Evolutionary conservation across 345 rosid genomes (phyloP), one percentile per base, ranked within the genome.

Genomic region (Camelina sativa): DNA sequence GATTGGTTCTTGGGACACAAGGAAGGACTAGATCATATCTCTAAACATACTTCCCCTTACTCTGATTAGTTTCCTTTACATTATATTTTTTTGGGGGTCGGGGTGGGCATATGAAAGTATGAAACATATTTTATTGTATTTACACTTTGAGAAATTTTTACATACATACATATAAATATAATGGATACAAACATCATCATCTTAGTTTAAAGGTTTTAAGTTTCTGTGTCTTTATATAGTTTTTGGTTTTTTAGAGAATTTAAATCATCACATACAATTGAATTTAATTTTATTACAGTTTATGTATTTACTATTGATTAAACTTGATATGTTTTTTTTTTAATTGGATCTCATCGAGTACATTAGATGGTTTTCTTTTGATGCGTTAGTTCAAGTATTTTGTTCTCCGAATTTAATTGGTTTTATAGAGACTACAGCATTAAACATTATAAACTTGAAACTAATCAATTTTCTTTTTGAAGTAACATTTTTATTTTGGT

Each of bases 1-100:
- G 83, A 73, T 80, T 87, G 64, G 75, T 79, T 41, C 82, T 81
- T 35, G 61, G 74, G 32, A 22, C 82, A 50, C 89, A 81, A 66
- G 87, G 83, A 69, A 80, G 64, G 58, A 48, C 35, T 30, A 58
- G 52, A 41, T 38, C 37, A 34, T 67, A 72, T 66, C 73, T 46
- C 51, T 32, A 57, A 65, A 44, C 43, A 65, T 72, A 77, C 16
- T 16, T 67, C 52, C 62, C 62, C 72, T 50, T 12, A 80, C 34
- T 28, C 38, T 44, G 12, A 52, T 28, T 75, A 47, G n/a, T 47
- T 56, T 46, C 59, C 2, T 8, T 63, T 25, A 56, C 54, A 43
- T 7, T 44, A 16, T 43, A 3, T 58, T 5, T 22, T 10, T 23
- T 10, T 15, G 30, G 61, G 40, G 8, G 61, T 40, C 4, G 6